Percentiles rank a stretch among this genome's conserved stretches.
Conservation (phyloP, 78 protist genomes). For the Paratrimastix pyriformis region DNA sequence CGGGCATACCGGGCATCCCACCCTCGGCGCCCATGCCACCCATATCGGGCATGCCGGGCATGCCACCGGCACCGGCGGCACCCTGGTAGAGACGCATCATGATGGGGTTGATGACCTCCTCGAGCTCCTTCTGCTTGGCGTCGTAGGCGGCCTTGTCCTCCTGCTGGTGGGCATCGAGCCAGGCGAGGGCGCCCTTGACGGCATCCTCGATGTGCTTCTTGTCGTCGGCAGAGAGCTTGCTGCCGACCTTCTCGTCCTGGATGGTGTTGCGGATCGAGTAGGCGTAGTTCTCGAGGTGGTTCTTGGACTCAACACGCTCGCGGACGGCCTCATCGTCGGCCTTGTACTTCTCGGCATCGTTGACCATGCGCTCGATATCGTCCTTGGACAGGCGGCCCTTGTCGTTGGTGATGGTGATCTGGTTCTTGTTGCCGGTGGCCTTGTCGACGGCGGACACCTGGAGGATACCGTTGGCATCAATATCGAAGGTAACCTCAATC, state of each 20-base stretch:
- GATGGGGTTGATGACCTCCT: slow-evolving; percentile 18
- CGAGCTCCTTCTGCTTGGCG: slow-evolving; percentile 22
- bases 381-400: slow-evolving; percentile 45
- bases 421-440: slow-evolving; percentile 11
- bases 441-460: slow-evolving; percentile 40
- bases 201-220: background rate
- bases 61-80: slow-evolving; percentile 22
- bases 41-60: slow-evolving; percentile 7
- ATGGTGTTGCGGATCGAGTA: background rate
- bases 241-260: background rate
- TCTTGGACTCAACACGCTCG: slow-evolving; percentile 63
- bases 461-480: slow-evolving; percentile 66
- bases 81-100: background rate
- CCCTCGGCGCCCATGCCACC: slow-evolving; percentile 26
- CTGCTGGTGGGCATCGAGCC: slow-evolving; percentile 5
- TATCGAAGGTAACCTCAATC: slow-evolving; percentile 73
- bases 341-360: slow-evolving; percentile 72
- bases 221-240: background rate
- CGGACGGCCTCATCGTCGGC: slow-evolving; percentile 71
- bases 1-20: slow-evolving; percentile 21
- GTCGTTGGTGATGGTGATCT: slow-evolving; percentile 35
- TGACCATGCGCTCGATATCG: slow-evolving; percentile 85
- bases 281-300: slow-evolving; percentile 55
- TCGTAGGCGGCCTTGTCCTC: slow-evolving; percentile 11
- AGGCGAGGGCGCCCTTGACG: background rate